Percentiles rank a stretch among this genome's conserved stretches.
phyloP scores from a whole-genome alignment of 2,329 filamentous ascomycete genomes.

The Colletotrichum theobromicola region DNA sequence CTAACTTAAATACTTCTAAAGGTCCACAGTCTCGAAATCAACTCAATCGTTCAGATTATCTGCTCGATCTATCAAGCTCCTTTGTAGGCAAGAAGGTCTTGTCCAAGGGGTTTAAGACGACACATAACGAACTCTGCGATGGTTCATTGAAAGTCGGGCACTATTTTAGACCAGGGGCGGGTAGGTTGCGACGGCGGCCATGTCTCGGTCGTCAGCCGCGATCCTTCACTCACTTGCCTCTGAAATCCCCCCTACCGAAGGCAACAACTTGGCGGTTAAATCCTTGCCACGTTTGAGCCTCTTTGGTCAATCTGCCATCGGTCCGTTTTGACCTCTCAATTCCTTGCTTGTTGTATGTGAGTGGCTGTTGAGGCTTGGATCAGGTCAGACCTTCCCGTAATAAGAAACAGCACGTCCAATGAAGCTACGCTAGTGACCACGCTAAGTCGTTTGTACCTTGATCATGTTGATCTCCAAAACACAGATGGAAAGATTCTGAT shows the following conservation, averaged over 20 bases:
- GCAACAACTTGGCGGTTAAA: background rate
- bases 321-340: background rate
- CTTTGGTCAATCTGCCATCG: background rate
- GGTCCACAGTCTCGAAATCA: background rate
- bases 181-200: background rate
- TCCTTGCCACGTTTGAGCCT: background rate
- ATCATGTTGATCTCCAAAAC: background rate
- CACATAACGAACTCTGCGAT: no score
- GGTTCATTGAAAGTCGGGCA: background rate
- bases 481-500: background rate
- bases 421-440: background rate
- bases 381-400: background rate
- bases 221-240: background rate
- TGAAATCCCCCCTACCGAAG: background rate
- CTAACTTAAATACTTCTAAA: background rate
- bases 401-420: background rate
- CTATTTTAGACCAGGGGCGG: background rate
- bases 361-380: background rate
- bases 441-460: rapidly evolving
- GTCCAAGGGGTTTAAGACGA: no score
- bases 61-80: rapidly evolving
- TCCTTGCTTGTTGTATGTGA: background rate
- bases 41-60: rapidly evolving
- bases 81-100: rapidly evolving
- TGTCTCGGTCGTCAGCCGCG: background rate